These are phyloP conservation scores for Hura crepitans DNA, from an alignment of 441 rosid genomes.

Conservation along the genomic window DNA sequence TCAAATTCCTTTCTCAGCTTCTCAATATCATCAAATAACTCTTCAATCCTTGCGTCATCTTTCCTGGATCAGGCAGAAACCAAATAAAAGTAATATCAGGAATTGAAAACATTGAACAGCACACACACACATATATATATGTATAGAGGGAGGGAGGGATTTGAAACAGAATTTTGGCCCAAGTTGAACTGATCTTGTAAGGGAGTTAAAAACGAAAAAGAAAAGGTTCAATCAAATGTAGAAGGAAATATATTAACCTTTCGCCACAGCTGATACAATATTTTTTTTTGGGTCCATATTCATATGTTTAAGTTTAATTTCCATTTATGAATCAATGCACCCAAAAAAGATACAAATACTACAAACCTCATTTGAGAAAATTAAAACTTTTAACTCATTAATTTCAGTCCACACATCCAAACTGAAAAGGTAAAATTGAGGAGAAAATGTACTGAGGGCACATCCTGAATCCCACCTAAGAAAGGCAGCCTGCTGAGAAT, in stretches of 20 bases:
- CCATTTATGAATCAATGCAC: background rate
- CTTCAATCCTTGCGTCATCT: conserved; percentile 54
- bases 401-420: background rate
- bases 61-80: conserved; percentile 45
- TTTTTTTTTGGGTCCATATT: background rate
- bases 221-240: background rate
- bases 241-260: background rate
- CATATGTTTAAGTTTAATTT: background rate
- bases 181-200: background rate
- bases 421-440: background rate
- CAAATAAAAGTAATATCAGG: conserved; percentile 6
- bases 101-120: background rate
- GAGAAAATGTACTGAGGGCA: background rate
- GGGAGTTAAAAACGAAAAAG: background rate
- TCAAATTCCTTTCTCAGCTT: conserved; percentile 72
- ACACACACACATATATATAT: too few relatives aligned
- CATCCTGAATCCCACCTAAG: conserved; percentile 46
- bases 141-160: too few relatives aligned
- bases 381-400: background rate
- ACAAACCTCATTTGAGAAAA: background rate
- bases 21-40: conserved; percentile 72
- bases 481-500: too few relatives aligned
- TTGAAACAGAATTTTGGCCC: too few relatives aligned
- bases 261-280: background rate
- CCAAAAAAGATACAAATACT: background rate